phyloP scores from a whole-genome alignment of 768 basidiomycete species.

The Mycena chlorophos region DNA sequence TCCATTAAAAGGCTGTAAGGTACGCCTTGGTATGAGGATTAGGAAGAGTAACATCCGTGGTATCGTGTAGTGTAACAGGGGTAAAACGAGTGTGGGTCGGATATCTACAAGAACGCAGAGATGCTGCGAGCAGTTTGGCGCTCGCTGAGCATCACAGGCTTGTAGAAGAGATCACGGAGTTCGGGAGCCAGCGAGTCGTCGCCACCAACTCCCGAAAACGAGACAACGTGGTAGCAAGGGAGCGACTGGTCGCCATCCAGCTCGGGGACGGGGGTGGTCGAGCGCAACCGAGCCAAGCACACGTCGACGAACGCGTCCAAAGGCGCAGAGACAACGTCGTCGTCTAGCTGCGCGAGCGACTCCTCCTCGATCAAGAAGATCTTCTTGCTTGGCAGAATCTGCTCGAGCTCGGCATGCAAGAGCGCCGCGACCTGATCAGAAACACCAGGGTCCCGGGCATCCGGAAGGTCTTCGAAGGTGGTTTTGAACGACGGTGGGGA shows the following conservation, averaged over 20 bases:
- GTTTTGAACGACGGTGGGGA: constrained; percentile 5
- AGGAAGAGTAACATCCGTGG: too few relatives aligned
- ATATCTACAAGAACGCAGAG: too few relatives aligned
- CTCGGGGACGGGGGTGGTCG: neutral
- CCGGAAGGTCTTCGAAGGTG: constrained; percentile 3
- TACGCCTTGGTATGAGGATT: too few relatives aligned
- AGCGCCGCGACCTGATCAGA: neutral
- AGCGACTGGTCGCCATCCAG: neutral
- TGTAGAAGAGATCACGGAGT: constrained; percentile 6
- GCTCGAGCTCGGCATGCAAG: constrained; percentile 14
- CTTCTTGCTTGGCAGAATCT: constrained; percentile 7
- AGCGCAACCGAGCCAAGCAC: constrained; percentile 8
- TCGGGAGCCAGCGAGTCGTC: neutral
- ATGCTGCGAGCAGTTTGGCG: too few relatives aligned
- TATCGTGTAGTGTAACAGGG: too few relatives aligned
- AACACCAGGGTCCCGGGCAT: neutral
- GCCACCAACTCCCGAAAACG: constrained; percentile 1
- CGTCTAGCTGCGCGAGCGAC: constrained; percentile 6
- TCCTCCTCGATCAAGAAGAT: constrained; percentile 12
- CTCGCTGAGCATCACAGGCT: too few relatives aligned
- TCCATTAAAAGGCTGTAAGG: too few relatives aligned
- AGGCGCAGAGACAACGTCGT: constrained; percentile 12
- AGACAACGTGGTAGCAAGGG: constrained; percentile 8
- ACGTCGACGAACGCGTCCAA: constrained; percentile 16
- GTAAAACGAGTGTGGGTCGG: too few relatives aligned